Conservation (phyloP, 2,329 filamentous ascomycete species). For the Capronia coronata region DNA sequence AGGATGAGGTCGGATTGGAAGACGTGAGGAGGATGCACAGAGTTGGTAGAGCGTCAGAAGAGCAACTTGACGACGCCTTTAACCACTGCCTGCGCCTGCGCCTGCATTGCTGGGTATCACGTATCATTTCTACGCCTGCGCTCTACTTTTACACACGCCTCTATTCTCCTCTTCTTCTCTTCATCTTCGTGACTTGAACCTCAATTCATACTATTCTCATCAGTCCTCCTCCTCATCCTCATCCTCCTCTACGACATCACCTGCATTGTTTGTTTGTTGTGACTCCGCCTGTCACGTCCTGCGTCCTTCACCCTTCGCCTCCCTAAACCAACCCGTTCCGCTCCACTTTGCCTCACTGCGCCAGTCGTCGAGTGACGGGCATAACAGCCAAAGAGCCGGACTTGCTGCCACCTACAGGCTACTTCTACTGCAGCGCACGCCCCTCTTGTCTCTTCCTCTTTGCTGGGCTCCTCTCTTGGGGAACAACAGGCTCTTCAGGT, state of each 20-base stretch:
- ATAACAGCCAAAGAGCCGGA: not conserved
- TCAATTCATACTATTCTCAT: not conserved
- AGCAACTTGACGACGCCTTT: no score
- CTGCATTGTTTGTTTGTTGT: constrained; percentile 15
- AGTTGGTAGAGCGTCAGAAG: not conserved
- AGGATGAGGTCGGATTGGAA: not conserved
- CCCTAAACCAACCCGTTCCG: not conserved
- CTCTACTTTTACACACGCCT: not conserved
- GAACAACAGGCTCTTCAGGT: not conserved
- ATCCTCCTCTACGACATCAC: not conserved
- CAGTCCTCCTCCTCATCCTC: not conserved
- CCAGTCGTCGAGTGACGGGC: not conserved
- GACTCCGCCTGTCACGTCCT: constrained; percentile 14
- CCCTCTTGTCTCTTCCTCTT: not conserved
- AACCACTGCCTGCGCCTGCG: not conserved
- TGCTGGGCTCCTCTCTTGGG: not conserved
- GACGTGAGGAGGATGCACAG: not conserved
- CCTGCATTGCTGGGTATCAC: no score
- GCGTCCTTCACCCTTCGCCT: constrained; percentile 3
- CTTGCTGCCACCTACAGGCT: not conserved
- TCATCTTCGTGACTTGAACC: not conserved
- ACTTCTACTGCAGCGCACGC: not conserved
- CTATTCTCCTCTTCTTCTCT: not conserved
- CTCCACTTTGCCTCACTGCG: constrained; percentile 1
- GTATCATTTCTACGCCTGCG: not conserved